Base-by-base conservation (phyloP, 805 yeast genomes). In the Ogataea nitratoaversa region DNA sequence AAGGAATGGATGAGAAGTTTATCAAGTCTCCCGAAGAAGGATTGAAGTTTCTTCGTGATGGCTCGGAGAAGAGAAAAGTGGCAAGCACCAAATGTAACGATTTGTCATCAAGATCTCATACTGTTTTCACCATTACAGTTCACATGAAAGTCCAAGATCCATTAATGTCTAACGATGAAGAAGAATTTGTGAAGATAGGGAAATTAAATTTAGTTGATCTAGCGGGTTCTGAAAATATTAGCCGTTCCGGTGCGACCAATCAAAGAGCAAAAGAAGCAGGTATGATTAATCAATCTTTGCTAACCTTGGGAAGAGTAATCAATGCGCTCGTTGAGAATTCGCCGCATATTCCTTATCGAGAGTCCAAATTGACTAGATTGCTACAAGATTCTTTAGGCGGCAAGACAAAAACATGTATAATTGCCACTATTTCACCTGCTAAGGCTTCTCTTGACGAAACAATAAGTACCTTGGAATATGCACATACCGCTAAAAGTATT, bases 231-330 rank as follows among this genome's bases (percentile, higher is more conserved):
- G 96, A 90, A 58, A 88, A 88, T 57, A 82, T 90, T 41, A 77
- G 69, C 47, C 69, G 86, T 51, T 84, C 95, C 0, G 96, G 97
- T 5, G 95, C 96, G 0, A 72, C 79, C 19, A 79, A 84, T 48
- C 83, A 78, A 57, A 71, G 95, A 33, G 95, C 95, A 0, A 78
- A 87, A 48, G 96, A 89, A 57, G 95, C 95, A 0, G 95, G 95
- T 0, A 79, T 86, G 44, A 87, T 87, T 38, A 89, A 90, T 57
- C 95, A 88, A 58, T 82, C 90, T 64, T 85, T 46, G 11, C 66
- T 89, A 37, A 81, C 95, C 0, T 68, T 89, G 30, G 96, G 96
- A 1, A 70, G 95, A 47, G 95, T 89, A 2, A 87, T 89, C 31
- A 87, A 83, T 56, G 69, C 78, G 2, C 62, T 81, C 14, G 84